These are phyloP conservation scores for Penicillium sp. DNA, from an alignment of 2,329 filamentous ascomycete genomes.

Conservation along the genomic window DNA sequence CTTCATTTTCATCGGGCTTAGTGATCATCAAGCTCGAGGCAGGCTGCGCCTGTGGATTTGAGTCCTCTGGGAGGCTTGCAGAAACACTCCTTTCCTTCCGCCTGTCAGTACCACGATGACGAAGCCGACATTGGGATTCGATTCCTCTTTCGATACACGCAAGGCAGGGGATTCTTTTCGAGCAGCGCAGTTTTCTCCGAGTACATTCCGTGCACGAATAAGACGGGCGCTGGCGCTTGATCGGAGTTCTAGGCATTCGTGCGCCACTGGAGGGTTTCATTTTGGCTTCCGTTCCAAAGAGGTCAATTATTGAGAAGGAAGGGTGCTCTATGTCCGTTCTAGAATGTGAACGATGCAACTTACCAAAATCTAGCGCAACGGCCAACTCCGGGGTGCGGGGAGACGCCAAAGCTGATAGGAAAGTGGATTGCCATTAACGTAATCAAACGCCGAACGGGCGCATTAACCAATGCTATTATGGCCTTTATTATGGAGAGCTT, in stretches of 20 bases:
- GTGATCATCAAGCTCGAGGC: not conserved
- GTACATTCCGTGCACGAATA: conserved; percentile 8
- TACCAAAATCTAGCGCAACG: not conserved
- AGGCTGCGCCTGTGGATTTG: not conserved
- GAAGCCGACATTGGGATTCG: conserved; percentile 1
- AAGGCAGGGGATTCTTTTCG: conserved; percentile 3
- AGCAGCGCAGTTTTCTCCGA: conserved; percentile 7
- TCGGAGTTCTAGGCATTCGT: not conserved
- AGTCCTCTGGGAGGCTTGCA: not conserved
- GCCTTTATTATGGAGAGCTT: not conserved
- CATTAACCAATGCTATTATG: not conserved
- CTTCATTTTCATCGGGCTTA: not conserved
- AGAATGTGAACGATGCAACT: not conserved
- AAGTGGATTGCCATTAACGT: not conserved
- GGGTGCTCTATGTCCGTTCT: not conserved
- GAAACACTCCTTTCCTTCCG: not conserved
- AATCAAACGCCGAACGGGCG: conserved; percentile 6
- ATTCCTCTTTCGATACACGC: conserved; percentile 7
- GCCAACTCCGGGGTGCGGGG: conserved; percentile 3
- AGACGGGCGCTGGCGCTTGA: not conserved
- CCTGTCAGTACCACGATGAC: not conserved
- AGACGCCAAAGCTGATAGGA: not conserved
- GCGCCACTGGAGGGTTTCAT: not conserved
- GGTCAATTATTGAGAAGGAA: not conserved
- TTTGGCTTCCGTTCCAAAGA: not conserved